phyloP scores from a whole-genome alignment of 345 rosid species.

The Firmiana major region DNA sequence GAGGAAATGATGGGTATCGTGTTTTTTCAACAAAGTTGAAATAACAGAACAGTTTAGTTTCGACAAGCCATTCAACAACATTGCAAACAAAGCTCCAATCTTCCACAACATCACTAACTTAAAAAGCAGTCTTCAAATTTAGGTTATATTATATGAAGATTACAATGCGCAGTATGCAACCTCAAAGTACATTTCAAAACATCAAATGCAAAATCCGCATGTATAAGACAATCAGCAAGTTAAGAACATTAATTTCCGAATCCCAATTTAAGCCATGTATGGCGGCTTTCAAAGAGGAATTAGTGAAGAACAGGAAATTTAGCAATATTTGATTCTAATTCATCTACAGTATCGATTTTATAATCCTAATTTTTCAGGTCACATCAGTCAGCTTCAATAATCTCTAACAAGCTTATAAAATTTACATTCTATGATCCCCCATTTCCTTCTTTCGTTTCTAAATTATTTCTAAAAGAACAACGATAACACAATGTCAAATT shows the following conservation, averaged over 20 bases:
- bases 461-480: slow-evolving; percentile 3
- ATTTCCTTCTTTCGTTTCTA: background rate
- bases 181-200: background rate
- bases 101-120: background rate
- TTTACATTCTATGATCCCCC: background rate
- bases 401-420: background rate
- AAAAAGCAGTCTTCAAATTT: background rate
- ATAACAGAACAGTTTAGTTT: background rate
- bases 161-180: background rate
- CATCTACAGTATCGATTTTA: background rate
- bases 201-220: background rate
- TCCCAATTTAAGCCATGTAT: background rate
- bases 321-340: background rate
- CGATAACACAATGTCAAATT: background rate
- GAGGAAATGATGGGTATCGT: background rate
- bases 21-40: background rate
- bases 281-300: background rate
- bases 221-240: background rate
- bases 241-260: background rate
- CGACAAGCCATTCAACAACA: background rate
- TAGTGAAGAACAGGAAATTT: background rate
- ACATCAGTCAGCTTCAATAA: background rate
- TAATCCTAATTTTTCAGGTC: background rate
- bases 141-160: background rate
- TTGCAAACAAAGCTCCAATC: background rate